Evolutionary conservation across 2,329 filamentous ascomycete species (phyloP).

Genomic region (Fusarium continuum): DNA sequence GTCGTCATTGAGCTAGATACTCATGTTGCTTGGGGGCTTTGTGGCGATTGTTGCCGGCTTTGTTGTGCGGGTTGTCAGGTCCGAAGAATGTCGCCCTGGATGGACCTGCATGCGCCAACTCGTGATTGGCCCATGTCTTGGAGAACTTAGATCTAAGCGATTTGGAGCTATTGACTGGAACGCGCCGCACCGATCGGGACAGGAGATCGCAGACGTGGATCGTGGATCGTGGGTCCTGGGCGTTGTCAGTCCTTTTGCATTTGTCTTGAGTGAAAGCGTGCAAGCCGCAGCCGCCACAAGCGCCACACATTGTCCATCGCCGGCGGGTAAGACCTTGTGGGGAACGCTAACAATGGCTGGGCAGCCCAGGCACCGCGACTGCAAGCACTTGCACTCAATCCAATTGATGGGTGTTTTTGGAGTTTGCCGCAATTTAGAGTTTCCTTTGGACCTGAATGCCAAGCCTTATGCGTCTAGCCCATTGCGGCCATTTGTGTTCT

Average conservation of each 20-base stretch:
- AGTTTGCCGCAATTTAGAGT: conserved; percentile 9
- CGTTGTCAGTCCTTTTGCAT: conserved; percentile 8
- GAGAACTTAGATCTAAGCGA: conserved; percentile 5
- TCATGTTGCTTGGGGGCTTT: neutral
- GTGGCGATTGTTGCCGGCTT: conserved; percentile 3
- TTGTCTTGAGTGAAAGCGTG: conserved; percentile 27
- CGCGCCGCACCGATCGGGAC: conserved; percentile 29
- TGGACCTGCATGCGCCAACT: conserved; percentile 10
- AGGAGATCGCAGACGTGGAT: conserved; percentile 11
- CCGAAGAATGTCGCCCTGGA: conserved; percentile 33
- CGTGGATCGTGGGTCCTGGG: neutral
- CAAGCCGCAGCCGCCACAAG: conserved; percentile 20
- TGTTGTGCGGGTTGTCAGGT: conserved; percentile 1
- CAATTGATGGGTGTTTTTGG: conserved; percentile 13
- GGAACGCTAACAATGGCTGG: neutral
- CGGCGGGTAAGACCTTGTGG: neutral
- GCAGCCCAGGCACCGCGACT: conserved; percentile 24
- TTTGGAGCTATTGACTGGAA: conserved; percentile 26
- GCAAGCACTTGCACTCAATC: neutral
- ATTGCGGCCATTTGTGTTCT: conserved; percentile 7
- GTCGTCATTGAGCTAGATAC: conserved; percentile 21
- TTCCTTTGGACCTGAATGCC: conserved; percentile 29
- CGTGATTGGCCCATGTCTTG: conserved; percentile 17
- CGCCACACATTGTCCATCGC: conserved; percentile 7
- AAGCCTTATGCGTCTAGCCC: conserved; percentile 20